A percentile compares a stretch with the other conserved stretches of the same genome.
phyloP scores from a whole-genome alignment of 805 yeast species.

The Lachancea thermotolerans region DNA sequence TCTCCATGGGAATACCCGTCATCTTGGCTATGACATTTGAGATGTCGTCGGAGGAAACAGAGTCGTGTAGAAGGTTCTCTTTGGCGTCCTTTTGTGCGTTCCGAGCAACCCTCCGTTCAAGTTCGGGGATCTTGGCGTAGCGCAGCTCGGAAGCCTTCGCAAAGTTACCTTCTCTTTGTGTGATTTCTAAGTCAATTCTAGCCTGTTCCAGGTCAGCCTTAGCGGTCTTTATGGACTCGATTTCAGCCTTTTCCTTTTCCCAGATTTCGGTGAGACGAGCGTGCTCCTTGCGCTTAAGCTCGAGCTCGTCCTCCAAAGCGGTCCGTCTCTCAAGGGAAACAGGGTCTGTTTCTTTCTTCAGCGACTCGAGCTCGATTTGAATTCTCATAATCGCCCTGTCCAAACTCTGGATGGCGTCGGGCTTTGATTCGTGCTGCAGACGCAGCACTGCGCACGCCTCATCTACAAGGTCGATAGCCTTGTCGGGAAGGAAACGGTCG shows the following conservation, averaged over 20 bases:
- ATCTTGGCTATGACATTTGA: conserved; percentile 86
- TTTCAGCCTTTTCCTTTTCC: conserved; percentile 74
- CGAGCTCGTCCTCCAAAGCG: conserved; percentile 64
- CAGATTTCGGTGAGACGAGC: conserved; percentile 71
- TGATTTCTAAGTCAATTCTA: conserved; percentile 70
- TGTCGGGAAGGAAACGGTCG: conserved; percentile 88
- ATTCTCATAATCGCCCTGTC: conserved; percentile 90
- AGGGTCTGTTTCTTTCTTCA: conserved; percentile 87
- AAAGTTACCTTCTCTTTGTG: conserved; percentile 79
- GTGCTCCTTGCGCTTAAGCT: conserved; percentile 56
- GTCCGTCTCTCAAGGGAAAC: conserved; percentile 70
- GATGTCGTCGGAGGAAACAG: conserved; percentile 91
- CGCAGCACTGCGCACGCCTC: conserved; percentile 95
- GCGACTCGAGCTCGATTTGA: conserved; percentile 88
- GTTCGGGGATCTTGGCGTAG: conserved; percentile 76
- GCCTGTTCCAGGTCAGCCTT: conserved; percentile 83
- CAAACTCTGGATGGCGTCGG: conserved; percentile 84
- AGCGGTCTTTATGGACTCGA: conserved; percentile 71
- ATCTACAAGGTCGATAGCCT: conserved; percentile 93
- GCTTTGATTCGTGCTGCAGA: conserved; percentile 93
- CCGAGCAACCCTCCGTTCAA: conserved; percentile 53
- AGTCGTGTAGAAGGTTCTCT: conserved; percentile 52
- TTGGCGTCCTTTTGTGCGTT: conserved; percentile 38
- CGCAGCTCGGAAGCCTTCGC: conserved; percentile 85
- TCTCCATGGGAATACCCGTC: conserved; percentile 93